phyloP scores from a whole-genome alignment of 1,284 basidiomycete genomes.

The Heterobasidion irregulare region DNA sequence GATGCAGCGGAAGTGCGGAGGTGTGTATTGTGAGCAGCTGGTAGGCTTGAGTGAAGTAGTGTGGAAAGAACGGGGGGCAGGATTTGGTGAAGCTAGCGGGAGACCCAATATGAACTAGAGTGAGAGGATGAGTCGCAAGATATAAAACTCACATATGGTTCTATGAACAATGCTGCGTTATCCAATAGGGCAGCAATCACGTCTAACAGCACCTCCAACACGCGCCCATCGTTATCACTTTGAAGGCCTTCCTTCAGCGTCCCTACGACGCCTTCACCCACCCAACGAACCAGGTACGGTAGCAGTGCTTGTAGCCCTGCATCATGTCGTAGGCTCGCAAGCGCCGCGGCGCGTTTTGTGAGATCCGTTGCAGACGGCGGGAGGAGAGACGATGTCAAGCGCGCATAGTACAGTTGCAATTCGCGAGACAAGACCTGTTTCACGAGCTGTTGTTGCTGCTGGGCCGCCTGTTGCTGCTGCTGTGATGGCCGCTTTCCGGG shows the following conservation, averaged over 20 bases:
- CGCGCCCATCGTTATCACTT: slow-evolving; percentile 53
- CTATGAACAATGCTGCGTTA: slow-evolving; percentile 87
- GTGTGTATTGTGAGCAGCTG: slow-evolving; percentile 44
- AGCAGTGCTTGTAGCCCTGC: slow-evolving; percentile 92
- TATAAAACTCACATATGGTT: slow-evolving; percentile 80
- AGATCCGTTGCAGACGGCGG: slow-evolving; percentile 48
- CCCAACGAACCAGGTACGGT: slow-evolving; percentile 93
- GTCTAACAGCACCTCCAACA: slow-evolving; percentile 74
- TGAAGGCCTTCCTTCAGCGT: slow-evolving; percentile 53
- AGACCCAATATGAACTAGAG: slow-evolving; percentile 1
- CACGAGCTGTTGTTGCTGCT: slow-evolving; percentile 56
- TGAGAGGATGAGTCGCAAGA: not conserved
- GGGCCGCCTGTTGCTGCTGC: slow-evolving; percentile 32
- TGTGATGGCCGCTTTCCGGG: slow-evolving; percentile 23
- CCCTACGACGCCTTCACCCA: slow-evolving; percentile 80
- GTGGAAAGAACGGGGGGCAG: slow-evolving; percentile 89
- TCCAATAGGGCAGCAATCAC: slow-evolving; percentile 77
- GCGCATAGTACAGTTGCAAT: slow-evolving; percentile 91
- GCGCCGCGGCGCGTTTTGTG: slow-evolving; percentile 75
- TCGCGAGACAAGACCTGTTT: slow-evolving; percentile 94
- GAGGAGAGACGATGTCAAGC: slow-evolving; percentile 81
- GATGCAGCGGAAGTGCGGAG: slow-evolving; percentile 74
- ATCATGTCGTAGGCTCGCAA: slow-evolving; percentile 84
- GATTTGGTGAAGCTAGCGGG: slow-evolving; percentile 81
- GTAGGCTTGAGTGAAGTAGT: slow-evolving; percentile 80